Base-by-base conservation (phyloP, 2,329 filamentous ascomycete species). In the Scleromitrula shiraiana region DNA sequence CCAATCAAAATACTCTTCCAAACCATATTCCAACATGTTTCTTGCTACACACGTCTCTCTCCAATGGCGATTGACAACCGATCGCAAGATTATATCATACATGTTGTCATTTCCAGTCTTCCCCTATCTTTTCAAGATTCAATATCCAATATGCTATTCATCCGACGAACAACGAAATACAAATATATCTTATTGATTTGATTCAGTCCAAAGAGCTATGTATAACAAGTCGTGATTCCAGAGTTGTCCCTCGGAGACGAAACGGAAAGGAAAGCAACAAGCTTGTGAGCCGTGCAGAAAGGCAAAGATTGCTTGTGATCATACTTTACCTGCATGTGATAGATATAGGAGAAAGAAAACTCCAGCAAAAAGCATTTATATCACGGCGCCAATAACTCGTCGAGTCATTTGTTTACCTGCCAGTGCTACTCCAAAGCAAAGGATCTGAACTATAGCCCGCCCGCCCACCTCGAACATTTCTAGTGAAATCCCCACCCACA, bases 181-280 rank as follows among this genome's bases (percentile, higher is more conserved):
- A n/a, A n/a, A n/a, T n/a, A n/a, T n/a, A n/a, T n/a, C n/a, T n/a
- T n/a, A n/a, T n/a, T n/a, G n/a, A n/a, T n/a, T n/a, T n/a, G n/a
- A n/a, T n/a, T n/a, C n/a, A n/a, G n/a, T n/a, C n/a, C n/a, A n/a
- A n/a, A n/a, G n/a, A n/a, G n/a, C n/a, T n/a, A n/a, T n/a, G n/a
- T n/a, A n/a, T n/a, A n/a, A n/a, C n/a, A n/a, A n/a, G n/a, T n/a
- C n/a, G n/a, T n/a, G 20, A 22, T 17, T 10, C 27, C 35, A 33
- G 17, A 37, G 19, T 37, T 29, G 42, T 45, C 32, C 53, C 54
- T 10, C 49, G 57, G 27, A 53, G 60, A 22, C 52, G 59, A 22
- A 62, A 62, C 49, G 60, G 60, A 14, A 60, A 59, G 60, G 60
- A 14, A 60, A 59, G 37, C 53, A 57, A 27, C 57, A 56, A 38